Conservation (phyloP, 2,329 filamentous ascomycete genomes). For the Juglanconis sp. region DNA sequence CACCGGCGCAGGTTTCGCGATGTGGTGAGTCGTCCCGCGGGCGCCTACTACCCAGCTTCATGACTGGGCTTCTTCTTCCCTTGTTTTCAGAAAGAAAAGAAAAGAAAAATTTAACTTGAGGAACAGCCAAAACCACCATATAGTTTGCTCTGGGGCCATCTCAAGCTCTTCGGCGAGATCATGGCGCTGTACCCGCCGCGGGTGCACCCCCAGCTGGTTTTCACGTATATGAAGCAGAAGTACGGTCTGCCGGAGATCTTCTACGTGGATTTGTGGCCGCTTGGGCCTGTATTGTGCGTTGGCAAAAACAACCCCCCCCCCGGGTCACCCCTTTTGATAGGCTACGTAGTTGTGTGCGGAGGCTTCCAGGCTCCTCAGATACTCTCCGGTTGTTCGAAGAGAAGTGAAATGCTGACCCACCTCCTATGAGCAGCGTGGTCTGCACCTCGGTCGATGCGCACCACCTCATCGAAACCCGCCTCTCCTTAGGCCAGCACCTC, state of each 20-base stretch:
- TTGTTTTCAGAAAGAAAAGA: no score
- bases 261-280: not conserved
- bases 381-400: no score
- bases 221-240: not conserved
- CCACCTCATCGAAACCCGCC: not conserved
- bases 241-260: conserved; percentile 2
- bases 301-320: not conserved
- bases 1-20: not conserved
- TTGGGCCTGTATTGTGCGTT: not conserved
- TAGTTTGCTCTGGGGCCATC: not conserved
- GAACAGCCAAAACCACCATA: not conserved
- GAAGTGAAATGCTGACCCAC: no score
- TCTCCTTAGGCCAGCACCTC: not conserved
- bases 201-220: not conserved
- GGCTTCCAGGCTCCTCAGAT: no score
- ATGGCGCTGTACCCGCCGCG: not conserved
- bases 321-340: no score
- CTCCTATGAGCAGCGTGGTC: not conserved
- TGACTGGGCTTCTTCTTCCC: no score
- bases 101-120: no score
- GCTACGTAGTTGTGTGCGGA: no score
- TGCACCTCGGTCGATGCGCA: not conserved
- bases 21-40: not conserved
- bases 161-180: not conserved
- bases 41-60: no score